Evolutionary conservation across 1,284 basidiomycete genomes (phyloP).

Genomic region (Malassezia globosa): DNA sequence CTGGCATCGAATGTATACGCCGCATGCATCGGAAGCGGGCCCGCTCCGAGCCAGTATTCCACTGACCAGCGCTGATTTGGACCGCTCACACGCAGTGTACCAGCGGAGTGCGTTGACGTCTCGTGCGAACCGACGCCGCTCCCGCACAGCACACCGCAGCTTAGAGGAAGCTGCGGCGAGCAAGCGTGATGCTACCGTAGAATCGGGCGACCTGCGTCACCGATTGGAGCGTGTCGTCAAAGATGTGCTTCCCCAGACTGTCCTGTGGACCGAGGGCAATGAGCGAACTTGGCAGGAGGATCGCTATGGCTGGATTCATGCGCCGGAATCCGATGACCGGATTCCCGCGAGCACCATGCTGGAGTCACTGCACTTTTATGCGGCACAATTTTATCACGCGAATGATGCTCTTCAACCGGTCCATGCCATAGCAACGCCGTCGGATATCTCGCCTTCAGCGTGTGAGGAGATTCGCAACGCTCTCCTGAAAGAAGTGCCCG

Average conservation of each 20-base stretch:
- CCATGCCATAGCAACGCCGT: not conserved
- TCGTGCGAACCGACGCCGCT: not conserved
- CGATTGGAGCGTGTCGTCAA: not conserved
- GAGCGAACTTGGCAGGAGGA: not conserved
- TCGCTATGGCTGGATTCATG: conserved; percentile 6
- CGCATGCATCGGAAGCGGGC: not conserved
- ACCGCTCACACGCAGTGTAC: not conserved
- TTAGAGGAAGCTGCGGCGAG: not conserved
- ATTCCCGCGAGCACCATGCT: not conserved
- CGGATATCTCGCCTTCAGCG: not conserved
- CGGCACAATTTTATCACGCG: conserved; percentile 4
- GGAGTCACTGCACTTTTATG: conserved; percentile 13
- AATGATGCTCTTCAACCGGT: not conserved
- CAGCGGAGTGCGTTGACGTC: not conserved
- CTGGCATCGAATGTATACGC: no score
- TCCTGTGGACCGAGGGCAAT: conserved; percentile 6
- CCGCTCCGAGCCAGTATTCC: conserved; percentile 8
- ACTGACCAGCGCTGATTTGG: conserved; percentile 4
- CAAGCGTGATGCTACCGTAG: not conserved
- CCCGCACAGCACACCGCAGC: not conserved
- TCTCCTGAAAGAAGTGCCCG: not conserved
- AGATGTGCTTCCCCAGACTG: not conserved
- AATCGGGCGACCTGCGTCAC: not conserved
- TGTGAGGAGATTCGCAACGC: not conserved
- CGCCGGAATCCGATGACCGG: not conserved